phyloP scores from a whole-genome alignment of 768 basidiomycete genomes.

The Naganishia vaughanmartiniae region DNA sequence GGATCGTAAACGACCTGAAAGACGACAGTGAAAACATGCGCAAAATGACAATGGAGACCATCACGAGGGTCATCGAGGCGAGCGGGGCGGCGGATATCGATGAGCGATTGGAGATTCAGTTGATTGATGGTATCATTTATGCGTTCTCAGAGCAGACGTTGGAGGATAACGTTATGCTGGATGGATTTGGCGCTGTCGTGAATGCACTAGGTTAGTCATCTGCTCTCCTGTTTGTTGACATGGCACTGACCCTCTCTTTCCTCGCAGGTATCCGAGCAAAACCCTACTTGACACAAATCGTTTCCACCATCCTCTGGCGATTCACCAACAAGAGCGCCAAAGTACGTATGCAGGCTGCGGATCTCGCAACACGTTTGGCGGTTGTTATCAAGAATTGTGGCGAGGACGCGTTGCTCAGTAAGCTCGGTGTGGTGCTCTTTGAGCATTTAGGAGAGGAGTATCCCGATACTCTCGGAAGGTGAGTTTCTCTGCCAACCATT shows the following conservation, averaged over 20 bases:
- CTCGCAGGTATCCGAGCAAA: slow-evolving; percentile 79
- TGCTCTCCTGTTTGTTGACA: neutral
- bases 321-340: slow-evolving; percentile 99
- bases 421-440: slow-evolving; percentile 92
- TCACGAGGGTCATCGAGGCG: slow-evolving; percentile 89
- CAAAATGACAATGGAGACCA: slow-evolving; percentile 99
- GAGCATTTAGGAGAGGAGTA: slow-evolving; percentile 99
- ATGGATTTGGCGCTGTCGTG: slow-evolving; percentile 96
- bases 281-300: slow-evolving; percentile 96
- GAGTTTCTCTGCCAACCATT: slow-evolving; percentile 30
- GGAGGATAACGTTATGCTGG: slow-evolving; percentile 98
- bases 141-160: slow-evolving; percentile 99
- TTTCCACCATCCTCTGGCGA: slow-evolving; percentile 98
- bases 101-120: slow-evolving; percentile 85
- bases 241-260: neutral
- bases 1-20: slow-evolving; percentile 84
- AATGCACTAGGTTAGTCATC: slow-evolving; percentile 70
- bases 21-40: slow-evolving; percentile 59
- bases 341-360: slow-evolving; percentile 98
- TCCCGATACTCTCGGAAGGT: slow-evolving; percentile 88
- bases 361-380: slow-evolving; percentile 89
- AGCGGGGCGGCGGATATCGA: slow-evolving; percentile 97
- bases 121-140: slow-evolving; percentile 98
- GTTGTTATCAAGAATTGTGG: slow-evolving; percentile 99
- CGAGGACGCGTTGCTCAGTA: slow-evolving; percentile 90